phyloP scores from a whole-genome alignment of 441 rosid species.

The Erysimum cheiri region DNA sequence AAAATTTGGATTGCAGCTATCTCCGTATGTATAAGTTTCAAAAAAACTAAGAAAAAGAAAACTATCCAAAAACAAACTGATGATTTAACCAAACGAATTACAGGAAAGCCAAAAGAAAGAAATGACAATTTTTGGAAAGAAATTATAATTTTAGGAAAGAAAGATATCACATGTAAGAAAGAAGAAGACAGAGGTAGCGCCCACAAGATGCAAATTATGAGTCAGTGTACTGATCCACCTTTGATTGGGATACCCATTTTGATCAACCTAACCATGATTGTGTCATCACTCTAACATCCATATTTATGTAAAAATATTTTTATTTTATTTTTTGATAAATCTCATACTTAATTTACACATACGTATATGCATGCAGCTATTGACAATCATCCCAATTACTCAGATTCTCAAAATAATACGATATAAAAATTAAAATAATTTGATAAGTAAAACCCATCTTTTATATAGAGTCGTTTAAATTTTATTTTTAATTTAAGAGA shows the following conservation, averaged over 20 bases:
- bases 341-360: neutral
- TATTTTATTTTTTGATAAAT: neutral
- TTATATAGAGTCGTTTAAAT: neutral
- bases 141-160: neutral
- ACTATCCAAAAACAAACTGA: neutral
- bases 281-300: slow-evolving; percentile 35
- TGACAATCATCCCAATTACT: neutral
- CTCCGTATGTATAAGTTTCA: neutral
- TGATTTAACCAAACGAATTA: neutral
- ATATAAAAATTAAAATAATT: neutral
- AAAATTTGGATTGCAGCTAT: neutral
- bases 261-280: slow-evolving; percentile 39
- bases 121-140: neutral
- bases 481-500: too few species aligned
- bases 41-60: neutral
- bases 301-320: neutral
- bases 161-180: slow-evolving; percentile 42
- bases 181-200: slow-evolving; percentile 29
- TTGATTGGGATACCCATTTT: slow-evolving; percentile 39
- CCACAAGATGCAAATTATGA: slow-evolving; percentile 31
- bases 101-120: slow-evolving; percentile 14
- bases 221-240: slow-evolving; percentile 37
- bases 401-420: neutral
- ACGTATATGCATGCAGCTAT: slow-evolving; percentile 22
- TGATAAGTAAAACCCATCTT: neutral